phyloP scores from a whole-genome alignment of 345 rosid species.

The Melaleuca alternifolia region DNA sequence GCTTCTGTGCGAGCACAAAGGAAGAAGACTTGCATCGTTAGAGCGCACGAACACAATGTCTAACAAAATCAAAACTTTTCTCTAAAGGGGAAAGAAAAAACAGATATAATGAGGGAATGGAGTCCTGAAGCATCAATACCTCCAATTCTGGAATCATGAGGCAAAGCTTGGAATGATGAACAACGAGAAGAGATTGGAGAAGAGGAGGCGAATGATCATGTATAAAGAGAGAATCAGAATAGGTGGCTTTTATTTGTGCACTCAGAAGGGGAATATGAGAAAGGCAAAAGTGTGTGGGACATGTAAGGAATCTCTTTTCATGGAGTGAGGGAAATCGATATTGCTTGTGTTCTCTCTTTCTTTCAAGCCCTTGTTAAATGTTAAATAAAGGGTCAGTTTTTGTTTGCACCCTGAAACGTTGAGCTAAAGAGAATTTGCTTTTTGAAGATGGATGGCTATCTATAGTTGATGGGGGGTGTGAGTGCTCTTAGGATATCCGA shows the following conservation, averaged over 20 bases:
- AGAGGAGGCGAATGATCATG: slow-evolving; percentile 12
- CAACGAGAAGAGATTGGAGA: background rate
- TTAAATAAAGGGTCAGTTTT: slow-evolving; percentile 3
- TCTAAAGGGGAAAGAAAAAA: background rate
- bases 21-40: background rate
- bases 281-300: slow-evolving; percentile 45
- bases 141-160: slow-evolving; percentile 39
- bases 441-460: slow-evolving; percentile 5
- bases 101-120: background rate
- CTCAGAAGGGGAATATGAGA: slow-evolving; percentile 34
- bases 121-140: slow-evolving; percentile 11
- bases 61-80: background rate
- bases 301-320: slow-evolving; percentile 55
- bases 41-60: background rate
- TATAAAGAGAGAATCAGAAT: slow-evolving; percentile 18
- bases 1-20: slow-evolving; percentile 20
- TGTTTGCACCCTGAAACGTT: background rate
- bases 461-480: background rate
- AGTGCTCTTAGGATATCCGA: slow-evolving; percentile 9
- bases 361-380: slow-evolving; percentile 10
- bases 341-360: background rate
- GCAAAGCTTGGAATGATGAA: background rate
- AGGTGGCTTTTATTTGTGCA: slow-evolving; percentile 30
- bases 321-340: background rate
- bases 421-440: slow-evolving; percentile 24